A percentile compares a stretch with the other conserved stretches of the same genome.
Evolutionary conservation across 306 rosid genomes (phyloP).

Genomic region (Bauhinia variegata): DNA sequence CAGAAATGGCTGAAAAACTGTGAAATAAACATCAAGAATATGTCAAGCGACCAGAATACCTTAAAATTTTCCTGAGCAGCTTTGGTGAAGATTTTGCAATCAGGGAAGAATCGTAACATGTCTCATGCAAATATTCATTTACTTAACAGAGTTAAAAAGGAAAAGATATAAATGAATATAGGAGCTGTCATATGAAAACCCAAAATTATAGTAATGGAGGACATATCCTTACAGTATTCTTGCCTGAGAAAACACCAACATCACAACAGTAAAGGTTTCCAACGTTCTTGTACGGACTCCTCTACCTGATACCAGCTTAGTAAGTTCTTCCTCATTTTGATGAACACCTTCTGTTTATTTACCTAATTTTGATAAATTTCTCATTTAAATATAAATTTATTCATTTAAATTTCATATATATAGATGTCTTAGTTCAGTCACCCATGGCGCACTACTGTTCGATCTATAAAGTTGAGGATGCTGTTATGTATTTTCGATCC

Average conservation of each 20-base stretch:
- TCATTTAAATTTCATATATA: too few relatives aligned
- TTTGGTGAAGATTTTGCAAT: constrained; percentile 37
- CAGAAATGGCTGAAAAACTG: not conserved
- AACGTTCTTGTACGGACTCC: too few relatives aligned
- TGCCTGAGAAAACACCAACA: constrained; percentile 58
- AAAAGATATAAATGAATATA: constrained; percentile 1
- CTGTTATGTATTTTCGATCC: too few relatives aligned
- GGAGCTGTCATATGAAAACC: not conserved
- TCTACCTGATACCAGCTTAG: too few relatives aligned
- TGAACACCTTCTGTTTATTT: too few relatives aligned
- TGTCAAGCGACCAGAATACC: constrained; percentile 4
- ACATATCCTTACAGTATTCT: not conserved
- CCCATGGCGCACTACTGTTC: too few relatives aligned
- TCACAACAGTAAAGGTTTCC: too few relatives aligned
- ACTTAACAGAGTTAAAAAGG: not conserved
- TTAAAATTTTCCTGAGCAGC: constrained; percentile 33
- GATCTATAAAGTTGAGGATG: too few relatives aligned
- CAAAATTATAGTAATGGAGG: not conserved
- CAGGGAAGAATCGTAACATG: not conserved
- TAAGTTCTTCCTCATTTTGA: too few relatives aligned
- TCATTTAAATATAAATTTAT: too few relatives aligned
- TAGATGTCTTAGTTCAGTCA: too few relatives aligned
- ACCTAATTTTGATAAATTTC: too few relatives aligned
- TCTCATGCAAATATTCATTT: not conserved
- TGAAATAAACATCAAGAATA: not conserved